Evolutionary conservation across 441 rosid genomes (phyloP).

Genomic region (Arabidopsis lyrata): DNA sequence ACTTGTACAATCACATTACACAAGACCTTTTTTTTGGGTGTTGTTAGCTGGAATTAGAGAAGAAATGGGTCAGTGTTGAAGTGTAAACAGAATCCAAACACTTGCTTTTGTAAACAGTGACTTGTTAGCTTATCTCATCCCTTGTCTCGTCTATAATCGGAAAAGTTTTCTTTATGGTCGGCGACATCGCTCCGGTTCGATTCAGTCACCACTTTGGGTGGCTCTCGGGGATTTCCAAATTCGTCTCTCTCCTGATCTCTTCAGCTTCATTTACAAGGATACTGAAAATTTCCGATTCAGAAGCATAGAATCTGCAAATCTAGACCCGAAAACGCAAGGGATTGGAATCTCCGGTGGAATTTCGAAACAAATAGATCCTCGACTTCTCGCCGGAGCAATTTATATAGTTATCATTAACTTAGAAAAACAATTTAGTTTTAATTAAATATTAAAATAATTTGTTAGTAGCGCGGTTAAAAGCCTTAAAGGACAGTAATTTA

Average conservation of each 20-base stretch:
- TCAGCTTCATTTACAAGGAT: too few relatives aligned
- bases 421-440: background rate
- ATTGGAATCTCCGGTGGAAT: background rate
- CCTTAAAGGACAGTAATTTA: background rate
- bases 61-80: constrained; percentile 9
- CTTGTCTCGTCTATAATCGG: background rate
- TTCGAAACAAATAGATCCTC: background rate
- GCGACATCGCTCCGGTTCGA: too few relatives aligned
- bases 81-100: constrained; percentile 3
- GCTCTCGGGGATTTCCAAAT: too few relatives aligned
- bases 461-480: background rate
- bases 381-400: background rate
- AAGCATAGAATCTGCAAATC: too few relatives aligned
- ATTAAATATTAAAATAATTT: background rate
- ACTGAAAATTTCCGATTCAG: too few relatives aligned
- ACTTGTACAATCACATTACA: background rate
- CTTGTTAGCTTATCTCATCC: background rate
- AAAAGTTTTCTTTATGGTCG: background rate
- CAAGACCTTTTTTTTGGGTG: background rate
- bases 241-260: too few relatives aligned
- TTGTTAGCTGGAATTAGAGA: constrained; percentile 15
- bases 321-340: too few relatives aligned
- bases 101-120: background rate
- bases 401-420: background rate
- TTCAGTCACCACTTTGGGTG: too few relatives aligned